Conservation (phyloP, 2,329 filamentous ascomycete species). For the Aurifilum marmelostoma region DNA sequence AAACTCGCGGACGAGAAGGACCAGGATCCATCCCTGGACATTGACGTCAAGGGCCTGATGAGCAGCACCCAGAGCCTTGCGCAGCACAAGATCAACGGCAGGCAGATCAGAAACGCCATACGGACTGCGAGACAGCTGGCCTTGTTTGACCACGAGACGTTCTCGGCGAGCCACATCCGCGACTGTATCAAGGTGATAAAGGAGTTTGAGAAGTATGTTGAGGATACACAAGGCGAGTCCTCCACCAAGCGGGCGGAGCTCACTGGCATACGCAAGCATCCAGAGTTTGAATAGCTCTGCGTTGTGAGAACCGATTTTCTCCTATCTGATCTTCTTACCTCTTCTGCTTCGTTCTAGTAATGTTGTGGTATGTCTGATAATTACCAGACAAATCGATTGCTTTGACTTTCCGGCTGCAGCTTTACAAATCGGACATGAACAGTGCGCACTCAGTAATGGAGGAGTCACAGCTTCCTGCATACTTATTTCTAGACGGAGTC, state of each 20-base stretch:
- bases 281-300: not conserved
- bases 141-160: not conserved
- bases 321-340: not conserved
- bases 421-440: too few species aligned
- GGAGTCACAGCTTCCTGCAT: too few species aligned
- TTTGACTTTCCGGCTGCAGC: not conserved
- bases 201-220: not conserved
- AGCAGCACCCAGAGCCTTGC: not conserved
- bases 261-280: not conserved
- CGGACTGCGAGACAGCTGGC: not conserved
- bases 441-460: too few species aligned
- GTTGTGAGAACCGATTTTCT: not conserved
- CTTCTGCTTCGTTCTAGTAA: not conserved
- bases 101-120: conserved; percentile 16
- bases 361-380: not conserved
- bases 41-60: conserved; percentile 15
- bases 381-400: not conserved
- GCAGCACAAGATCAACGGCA: not conserved
- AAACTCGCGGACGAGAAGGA: conserved; percentile 23
- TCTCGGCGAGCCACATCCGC: not conserved
- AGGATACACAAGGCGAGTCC: not conserved
- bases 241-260: not conserved
- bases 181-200: not conserved
- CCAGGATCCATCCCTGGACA: conserved; percentile 3
- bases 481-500: too few species aligned